A percentile compares a stretch with the other conserved stretches of the same genome.
These are phyloP conservation scores for Chrysanthemum seticuspe DNA, from an alignment of 129 eudicot genomes.

Conservation along the genomic window DNA sequence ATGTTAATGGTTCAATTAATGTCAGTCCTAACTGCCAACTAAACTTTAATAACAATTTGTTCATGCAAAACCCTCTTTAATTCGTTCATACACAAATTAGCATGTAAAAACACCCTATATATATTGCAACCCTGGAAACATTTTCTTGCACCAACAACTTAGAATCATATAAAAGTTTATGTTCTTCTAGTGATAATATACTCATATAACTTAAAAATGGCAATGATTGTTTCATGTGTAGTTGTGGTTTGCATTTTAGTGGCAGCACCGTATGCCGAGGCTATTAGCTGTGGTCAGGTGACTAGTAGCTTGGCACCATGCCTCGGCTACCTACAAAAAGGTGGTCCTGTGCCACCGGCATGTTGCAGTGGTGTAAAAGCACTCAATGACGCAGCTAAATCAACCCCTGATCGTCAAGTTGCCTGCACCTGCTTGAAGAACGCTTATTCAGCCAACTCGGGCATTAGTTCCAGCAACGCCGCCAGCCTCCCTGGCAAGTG, in stretches of 20 bases:
- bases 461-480: background rate
- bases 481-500: slow-evolving; percentile 17
- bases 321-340: background rate
- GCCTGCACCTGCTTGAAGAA: slow-evolving; percentile 2
- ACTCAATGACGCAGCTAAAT: background rate
- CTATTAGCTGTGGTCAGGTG: slow-evolving; percentile 14
- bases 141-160: slow-evolving; percentile 1
- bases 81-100: background rate
- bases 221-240: slow-evolving; percentile 1
- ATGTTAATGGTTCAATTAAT: background rate
- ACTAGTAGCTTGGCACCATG: background rate
- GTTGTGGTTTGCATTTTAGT: background rate
- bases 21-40: background rate
- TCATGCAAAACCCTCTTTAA: background rate
- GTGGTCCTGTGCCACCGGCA: background rate
- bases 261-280: slow-evolving; percentile 10
- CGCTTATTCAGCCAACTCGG: background rate
- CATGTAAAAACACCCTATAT: background rate
- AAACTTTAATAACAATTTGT: background rate
- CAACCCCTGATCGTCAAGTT: slow-evolving; percentile 10
- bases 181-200: background rate
- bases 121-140: background rate
- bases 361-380: slow-evolving; percentile 11
- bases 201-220: background rate
- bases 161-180: background rate